These are phyloP conservation scores for Chaetoceros tenuissimus DNA, from an alignment of 108 stramenopile species.

Conservation along the genomic window DNA sequence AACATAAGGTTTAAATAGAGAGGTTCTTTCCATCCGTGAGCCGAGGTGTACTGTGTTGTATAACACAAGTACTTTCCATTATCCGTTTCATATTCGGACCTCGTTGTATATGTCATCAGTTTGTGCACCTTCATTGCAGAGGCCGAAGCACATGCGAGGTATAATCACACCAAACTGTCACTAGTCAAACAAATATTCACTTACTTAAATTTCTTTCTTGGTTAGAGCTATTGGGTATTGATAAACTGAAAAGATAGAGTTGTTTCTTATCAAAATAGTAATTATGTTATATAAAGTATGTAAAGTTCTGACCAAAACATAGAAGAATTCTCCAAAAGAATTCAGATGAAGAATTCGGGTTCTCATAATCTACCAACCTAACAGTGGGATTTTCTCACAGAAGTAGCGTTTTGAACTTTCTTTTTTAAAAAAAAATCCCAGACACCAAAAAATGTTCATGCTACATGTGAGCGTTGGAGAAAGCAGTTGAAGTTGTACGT, in stretches of 20 bases:
- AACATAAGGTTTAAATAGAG: neutral
- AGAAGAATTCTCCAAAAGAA: neutral
- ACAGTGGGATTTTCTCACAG: neutral
- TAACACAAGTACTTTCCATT: too few species aligned
- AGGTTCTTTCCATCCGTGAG: neutral
- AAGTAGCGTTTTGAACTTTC: too few species aligned
- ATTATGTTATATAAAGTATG: neutral
- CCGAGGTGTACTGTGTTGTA: neutral
- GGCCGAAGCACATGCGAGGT: neutral
- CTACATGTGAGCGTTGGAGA: too few species aligned
- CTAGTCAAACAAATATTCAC: neutral
- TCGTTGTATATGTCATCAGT: neutral
- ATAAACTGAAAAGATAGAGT: neutral
- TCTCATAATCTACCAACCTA: constrained; percentile 1
- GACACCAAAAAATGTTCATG: too few species aligned
- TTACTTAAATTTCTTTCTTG: neutral
- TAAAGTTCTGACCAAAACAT: too few species aligned
- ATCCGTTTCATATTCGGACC: too few species aligned
- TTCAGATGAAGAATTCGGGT: neutral
- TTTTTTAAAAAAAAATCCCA: too few species aligned
- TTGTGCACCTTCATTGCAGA: neutral
- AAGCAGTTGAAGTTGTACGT: too few species aligned
- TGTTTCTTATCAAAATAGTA: neutral
- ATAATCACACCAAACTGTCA: neutral
- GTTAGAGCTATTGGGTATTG: neutral